Conservation (phyloP, 2,329 filamentous ascomycete species). For the Furcasterigmium furcatum region DNA sequence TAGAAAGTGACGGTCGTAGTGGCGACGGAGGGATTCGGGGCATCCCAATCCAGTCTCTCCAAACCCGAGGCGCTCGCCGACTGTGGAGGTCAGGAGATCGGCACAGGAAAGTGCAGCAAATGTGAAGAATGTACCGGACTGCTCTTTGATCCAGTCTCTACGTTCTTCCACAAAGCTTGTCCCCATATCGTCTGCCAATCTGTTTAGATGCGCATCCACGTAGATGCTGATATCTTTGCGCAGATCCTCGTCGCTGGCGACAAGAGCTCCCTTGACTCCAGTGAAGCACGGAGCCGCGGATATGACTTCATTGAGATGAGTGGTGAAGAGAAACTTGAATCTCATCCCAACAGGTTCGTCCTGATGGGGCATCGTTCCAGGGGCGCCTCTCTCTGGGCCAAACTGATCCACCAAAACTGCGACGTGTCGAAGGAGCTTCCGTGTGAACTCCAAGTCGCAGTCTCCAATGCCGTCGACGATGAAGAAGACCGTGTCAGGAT, state of each 20-base stretch:
- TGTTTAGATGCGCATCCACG: slow-evolving; percentile 10
- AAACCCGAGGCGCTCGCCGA: not conserved
- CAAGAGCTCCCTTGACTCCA: not conserved
- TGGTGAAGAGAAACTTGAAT: slow-evolving; percentile 11
- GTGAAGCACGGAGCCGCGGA: not conserved
- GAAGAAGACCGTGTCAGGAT: slow-evolving; percentile 11
- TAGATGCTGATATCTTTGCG: slow-evolving; percentile 8
- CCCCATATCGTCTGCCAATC: slow-evolving; percentile 5
- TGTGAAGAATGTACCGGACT: slow-evolving; percentile 10
- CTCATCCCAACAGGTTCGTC: not conserved
- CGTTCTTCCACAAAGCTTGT: not conserved
- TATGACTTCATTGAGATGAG: slow-evolving; percentile 1
- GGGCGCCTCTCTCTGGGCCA: not conserved
- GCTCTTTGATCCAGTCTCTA: slow-evolving; percentile 6
- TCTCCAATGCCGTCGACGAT: slow-evolving; percentile 18
- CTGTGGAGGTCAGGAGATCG: slow-evolving; percentile 4
- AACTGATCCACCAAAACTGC: not conserved
- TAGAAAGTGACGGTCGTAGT: slow-evolving; percentile 13
- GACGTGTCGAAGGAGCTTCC: slow-evolving; percentile 6
- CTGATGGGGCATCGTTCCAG: not conserved
- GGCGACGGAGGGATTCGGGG: slow-evolving; percentile 6
- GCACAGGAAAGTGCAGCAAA: slow-evolving; percentile 12
- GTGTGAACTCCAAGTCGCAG: slow-evolving; percentile 6
- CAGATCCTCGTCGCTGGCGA: slow-evolving; percentile 8
- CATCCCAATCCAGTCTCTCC: no score